Percentiles rank a stretch among this genome's conserved stretches.
These are phyloP conservation scores for Citrus trifoliata DNA, from an alignment of 345 rosid species.

Conservation along the genomic window DNA sequence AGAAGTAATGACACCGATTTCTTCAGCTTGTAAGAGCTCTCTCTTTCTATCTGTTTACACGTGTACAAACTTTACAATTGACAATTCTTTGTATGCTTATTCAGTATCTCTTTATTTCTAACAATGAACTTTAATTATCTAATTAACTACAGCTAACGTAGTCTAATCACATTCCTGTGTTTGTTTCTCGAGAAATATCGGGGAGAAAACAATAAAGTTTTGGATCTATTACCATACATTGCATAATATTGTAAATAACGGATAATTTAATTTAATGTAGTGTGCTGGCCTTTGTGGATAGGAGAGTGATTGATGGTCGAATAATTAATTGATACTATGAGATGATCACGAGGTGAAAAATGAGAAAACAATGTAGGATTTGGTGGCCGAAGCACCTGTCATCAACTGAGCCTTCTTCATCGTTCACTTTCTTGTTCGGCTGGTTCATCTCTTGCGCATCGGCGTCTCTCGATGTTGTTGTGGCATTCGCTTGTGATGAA, in stretches of 20 bases:
- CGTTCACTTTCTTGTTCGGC: conserved; percentile 51
- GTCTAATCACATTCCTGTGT: neutral
- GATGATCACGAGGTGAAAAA: conserved; percentile 24
- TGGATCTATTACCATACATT: neutral
- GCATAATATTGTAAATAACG: neutral
- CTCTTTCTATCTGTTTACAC: neutral
- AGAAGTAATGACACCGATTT: neutral
- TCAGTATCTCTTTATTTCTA: neutral
- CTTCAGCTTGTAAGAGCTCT: neutral
- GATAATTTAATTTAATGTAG: neutral
- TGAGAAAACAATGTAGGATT: conserved; percentile 51
- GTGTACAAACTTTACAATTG: neutral
- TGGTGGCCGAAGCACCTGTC: conserved; percentile 48
- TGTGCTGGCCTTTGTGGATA: neutral
- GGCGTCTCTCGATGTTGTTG: conserved; percentile 64
- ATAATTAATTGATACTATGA: neutral
- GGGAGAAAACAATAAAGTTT: neutral
- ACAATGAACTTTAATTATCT: neutral
- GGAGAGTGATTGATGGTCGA: conserved; percentile 2
- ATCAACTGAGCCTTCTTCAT: conserved; percentile 23
- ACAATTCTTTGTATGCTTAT: neutral
- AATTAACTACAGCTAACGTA: neutral
- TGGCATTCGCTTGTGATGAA: conserved; percentile 45
- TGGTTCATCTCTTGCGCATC: conserved; percentile 62
- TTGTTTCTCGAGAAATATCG: conserved; percentile 1